These are phyloP conservation scores for Dothideomycetidae sp. DNA, from an alignment of 2,329 filamentous ascomycete genomes.

Conservation along the genomic window DNA sequence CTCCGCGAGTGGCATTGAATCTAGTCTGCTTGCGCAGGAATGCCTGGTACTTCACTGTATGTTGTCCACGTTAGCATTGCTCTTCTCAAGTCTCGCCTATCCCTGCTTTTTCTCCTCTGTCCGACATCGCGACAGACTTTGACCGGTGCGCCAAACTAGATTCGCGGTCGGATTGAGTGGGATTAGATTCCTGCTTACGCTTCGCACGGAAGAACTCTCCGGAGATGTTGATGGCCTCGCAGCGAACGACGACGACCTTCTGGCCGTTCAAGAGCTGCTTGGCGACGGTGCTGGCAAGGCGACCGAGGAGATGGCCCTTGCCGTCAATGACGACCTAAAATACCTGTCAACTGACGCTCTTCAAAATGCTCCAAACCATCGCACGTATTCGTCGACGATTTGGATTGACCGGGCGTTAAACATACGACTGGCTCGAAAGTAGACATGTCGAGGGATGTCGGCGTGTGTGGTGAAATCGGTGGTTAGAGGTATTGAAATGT, in stretches of 20 bases:
- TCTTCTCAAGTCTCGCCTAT: conserved; percentile 5
- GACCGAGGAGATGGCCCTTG: conserved; percentile 99
- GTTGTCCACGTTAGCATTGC: conserved; percentile 14
- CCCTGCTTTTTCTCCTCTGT: conserved; percentile 6
- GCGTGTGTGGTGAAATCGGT: neutral
- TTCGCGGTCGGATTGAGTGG: no score
- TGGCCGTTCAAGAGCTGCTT: conserved; percentile 98
- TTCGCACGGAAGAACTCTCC: conserved; percentile 99
- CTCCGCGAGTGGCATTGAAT: conserved; percentile 98
- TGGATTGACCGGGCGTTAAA: no score
- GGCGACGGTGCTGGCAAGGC: conserved; percentile 92
- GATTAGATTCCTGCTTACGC: conserved; percentile 56
- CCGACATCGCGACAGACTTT: neutral
- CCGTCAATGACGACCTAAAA: conserved; percentile 92
- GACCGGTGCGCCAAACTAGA: no score
- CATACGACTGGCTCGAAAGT: conserved; percentile 50
- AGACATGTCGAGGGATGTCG: conserved; percentile 38
- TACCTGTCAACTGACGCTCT: conserved; percentile 7
- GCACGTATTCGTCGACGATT: no score
- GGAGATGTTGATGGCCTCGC: conserved; percentile 99
- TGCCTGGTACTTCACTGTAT: conserved; percentile 97
- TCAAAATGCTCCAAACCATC: no score
- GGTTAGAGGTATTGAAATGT: neutral
- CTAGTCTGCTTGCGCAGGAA: conserved; percentile 99
- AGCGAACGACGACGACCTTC: conserved; percentile 98